Base-by-base conservation (phyloP, 495 filamentous ascomycete genomes). In the Immersiella caudata region DNA sequence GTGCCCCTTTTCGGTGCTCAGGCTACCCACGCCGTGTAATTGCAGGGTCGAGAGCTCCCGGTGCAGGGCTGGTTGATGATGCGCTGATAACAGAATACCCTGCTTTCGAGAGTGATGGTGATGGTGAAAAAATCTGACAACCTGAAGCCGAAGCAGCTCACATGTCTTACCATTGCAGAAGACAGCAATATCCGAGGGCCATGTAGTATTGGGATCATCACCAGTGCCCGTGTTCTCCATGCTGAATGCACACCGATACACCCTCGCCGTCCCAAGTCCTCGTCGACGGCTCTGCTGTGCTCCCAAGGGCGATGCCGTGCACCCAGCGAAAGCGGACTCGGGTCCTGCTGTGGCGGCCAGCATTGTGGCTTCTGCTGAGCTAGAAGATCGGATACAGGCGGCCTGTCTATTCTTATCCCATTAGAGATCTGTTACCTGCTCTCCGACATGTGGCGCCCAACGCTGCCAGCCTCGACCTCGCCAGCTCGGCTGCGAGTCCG, bases 261-360 rank as follows among this genome's bases (percentile, higher is more conserved):
- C 26, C 25, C 21, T 20, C 63, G 52, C 25, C 29, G 63, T 25
- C 62, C 62, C 63, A 27, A 27, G 21, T 20, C 33, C 25, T 57
- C 52, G 63, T 46, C 63, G 11, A 57, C 24, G 33, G 51, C 20
- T 21, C 62, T 65, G 62, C 51, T 57, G 63, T 65, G 63, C 35
- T 57, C 29, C 63, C 27, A 56, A 35, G 21, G n/a, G 29, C 29
- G 29, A 64, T 35, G 61, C 33, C 11, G 61, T 64, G 61, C 18
- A 21, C 61, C 61, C 61, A 46, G 40, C 40, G 11, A 46, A 46
- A 46, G 24, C 59, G 24, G 20, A 25, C 33, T 40, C 36, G n/a
- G 29, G 52, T 55, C 21, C 52, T 24, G 52, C 52, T 5, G n/a
- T 46, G 40, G 40, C 11, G 5, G 40, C 40, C 40, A 46, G 40